Conservation (phyloP, 148 eudicot species). For the Vaccinium corymbosum region DNA sequence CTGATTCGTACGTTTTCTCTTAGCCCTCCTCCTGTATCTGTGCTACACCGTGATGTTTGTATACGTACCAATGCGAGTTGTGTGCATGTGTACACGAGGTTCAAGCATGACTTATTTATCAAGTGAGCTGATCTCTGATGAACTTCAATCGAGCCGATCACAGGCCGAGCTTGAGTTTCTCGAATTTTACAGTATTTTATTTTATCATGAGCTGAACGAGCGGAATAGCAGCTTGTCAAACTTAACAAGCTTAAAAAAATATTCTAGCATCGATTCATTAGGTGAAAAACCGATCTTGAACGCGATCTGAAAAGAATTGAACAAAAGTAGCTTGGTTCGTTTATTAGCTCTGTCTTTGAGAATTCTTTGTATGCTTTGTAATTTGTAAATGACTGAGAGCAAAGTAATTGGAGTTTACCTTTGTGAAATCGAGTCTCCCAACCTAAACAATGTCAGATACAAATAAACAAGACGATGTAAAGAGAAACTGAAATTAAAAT, state of each 20-base stretch:
- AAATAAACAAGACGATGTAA: not conserved
- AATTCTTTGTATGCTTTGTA: not conserved
- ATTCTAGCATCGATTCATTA: no score
- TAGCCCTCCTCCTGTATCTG: not conserved
- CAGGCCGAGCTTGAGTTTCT: not conserved
- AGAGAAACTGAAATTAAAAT: not conserved
- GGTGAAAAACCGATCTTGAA: no score
- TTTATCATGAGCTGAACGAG: not conserved
- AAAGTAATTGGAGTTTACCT: not conserved
- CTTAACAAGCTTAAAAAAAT: no score
- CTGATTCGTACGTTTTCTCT: conserved; percentile 59
- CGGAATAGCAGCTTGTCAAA: no score
- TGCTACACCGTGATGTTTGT: not conserved
- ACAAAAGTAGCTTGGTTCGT: not conserved
- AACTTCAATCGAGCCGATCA: not conserved
- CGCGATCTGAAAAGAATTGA: not conserved
- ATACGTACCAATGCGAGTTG: not conserved
- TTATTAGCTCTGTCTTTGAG: not conserved
- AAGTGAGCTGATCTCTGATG: not conserved
- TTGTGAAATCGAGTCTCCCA: not conserved
- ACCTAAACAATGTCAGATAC: not conserved
- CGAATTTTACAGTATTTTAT: not conserved
- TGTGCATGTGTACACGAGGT: not conserved
- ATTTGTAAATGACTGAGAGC: not conserved
- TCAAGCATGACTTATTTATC: not conserved